phyloP scores from a whole-genome alignment of 1,284 basidiomycete species.

The Moniliella sp. region DNA sequence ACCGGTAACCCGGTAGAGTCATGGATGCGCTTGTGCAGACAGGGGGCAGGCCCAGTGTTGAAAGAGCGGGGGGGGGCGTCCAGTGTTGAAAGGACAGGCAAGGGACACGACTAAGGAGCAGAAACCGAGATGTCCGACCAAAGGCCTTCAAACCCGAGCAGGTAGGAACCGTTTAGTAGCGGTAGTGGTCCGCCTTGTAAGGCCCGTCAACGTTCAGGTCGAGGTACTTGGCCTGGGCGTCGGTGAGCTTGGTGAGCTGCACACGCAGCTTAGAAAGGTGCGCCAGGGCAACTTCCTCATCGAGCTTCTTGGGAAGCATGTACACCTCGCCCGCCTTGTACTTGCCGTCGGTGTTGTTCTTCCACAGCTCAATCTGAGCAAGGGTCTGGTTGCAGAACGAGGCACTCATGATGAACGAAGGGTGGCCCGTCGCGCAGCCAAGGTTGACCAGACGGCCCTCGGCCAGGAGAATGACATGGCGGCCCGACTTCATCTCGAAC shows the following conservation, averaged over 20 bases:
- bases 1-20: no score
- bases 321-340: constrained; percentile 49
- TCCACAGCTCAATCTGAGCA: constrained; percentile 96
- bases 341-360: constrained; percentile 48
- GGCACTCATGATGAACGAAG: constrained; percentile 89
- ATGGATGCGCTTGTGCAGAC: no score
- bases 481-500: constrained; percentile 51
- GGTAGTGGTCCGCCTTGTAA: constrained; percentile 45
- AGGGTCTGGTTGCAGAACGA: constrained; percentile 97
- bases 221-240: constrained; percentile 69
- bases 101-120: neutral
- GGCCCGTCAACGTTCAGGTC: constrained; percentile 72
- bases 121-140: neutral
- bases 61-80: neutral
- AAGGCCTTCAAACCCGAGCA: neutral
- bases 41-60: no score
- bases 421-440: constrained; percentile 48
- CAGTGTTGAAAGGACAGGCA: neutral
- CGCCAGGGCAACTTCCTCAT: constrained; percentile 93
- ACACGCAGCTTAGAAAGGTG: constrained; percentile 77
- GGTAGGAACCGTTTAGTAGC: constrained; percentile 17
- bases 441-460: constrained; percentile 97
- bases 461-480: constrained; percentile 83
- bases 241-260: constrained; percentile 64
- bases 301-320: constrained; percentile 74